Evolutionary conservation across 148 eudicot genomes (phyloP), one percentile per base, ranked within the genome.

Genomic region (Amaranthus palmeri): DNA sequence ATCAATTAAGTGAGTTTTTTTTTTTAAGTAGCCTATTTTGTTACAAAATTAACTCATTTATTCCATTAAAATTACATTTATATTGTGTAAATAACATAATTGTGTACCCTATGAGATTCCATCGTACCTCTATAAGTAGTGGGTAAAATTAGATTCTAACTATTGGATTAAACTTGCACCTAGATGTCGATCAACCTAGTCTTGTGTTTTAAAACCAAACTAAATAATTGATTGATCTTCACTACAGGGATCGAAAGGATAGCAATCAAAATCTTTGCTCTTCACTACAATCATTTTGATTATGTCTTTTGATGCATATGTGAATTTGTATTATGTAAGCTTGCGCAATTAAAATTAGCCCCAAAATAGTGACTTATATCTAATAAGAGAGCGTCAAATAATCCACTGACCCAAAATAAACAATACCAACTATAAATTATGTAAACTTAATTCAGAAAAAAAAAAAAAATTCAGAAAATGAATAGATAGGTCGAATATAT

Each of bases 161-260:
- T 47, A 46, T 40, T 57, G 67, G 66, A 58, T 36, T 11, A 52
- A 12, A 25, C 53, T 58, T 57, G 61, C 66, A 74, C 17, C 65
- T 55, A 47, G 42, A 58, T 64, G 58, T 56, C 48, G 25, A 55
- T 42, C 67, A 13, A 73, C 53, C 68, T 60, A 68, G 50, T 51
- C 11, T 43, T 72, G 55, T 42, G 71, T 52, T 53, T 67, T 9
- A 58, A 49, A 56, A 41, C 44, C 11, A 65, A 71, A 44, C 25
- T 45, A 57, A 52, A 45, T 70, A 64, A 36, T 43, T 25, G 36
- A 0, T 25, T 25, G 36, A 25, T 25, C 36, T 25, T 25, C 36
- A 25, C 36, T n/a, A 6, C 18, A 60, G 41, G 54, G 44, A 25
- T 25, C 36, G 1, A 25, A 25, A 25, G 36, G 36, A 25, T 25